phyloP scores from a whole-genome alignment of 2,329 filamentous ascomycete species.

The Pleurostoma richardsiae region DNA sequence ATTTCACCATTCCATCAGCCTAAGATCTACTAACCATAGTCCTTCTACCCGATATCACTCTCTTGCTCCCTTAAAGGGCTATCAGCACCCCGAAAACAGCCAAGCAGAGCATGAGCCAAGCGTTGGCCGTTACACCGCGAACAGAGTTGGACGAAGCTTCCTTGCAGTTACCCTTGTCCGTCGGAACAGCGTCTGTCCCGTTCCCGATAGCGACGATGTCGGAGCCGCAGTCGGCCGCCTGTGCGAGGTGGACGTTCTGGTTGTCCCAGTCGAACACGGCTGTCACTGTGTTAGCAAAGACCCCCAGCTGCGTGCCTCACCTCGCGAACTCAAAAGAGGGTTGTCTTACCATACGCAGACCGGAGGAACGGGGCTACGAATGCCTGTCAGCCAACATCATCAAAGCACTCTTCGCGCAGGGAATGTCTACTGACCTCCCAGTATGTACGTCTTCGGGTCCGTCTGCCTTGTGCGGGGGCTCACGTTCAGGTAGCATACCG shows the following conservation, averaged over 20 bases:
- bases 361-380: neutral
- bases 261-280: conserved; percentile 7
- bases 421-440: neutral
- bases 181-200: conserved; percentile 1
- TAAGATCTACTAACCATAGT: too few relatives aligned
- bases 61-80: neutral
- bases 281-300: neutral
- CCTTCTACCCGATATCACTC: too few relatives aligned
- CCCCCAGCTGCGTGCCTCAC: neutral
- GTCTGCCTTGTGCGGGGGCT: neutral
- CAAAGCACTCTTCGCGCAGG: neutral
- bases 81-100: neutral
- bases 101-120: neutral
- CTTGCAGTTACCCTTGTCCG: conserved; percentile 1
- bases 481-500: neutral
- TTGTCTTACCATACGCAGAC: neutral
- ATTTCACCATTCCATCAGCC: too few relatives aligned
- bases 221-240: conserved; percentile 3
- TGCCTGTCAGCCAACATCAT: neutral
- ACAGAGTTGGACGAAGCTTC: neutral
- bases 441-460: conserved; percentile 1
- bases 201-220: conserved; percentile 1
- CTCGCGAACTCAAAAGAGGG: neutral
- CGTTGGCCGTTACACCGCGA: neutral
- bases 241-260: conserved; percentile 3